These are phyloP conservation scores for Rhizopogon sp. DNA, from an alignment of 768 basidiomycete genomes.

Conservation along the genomic window DNA sequence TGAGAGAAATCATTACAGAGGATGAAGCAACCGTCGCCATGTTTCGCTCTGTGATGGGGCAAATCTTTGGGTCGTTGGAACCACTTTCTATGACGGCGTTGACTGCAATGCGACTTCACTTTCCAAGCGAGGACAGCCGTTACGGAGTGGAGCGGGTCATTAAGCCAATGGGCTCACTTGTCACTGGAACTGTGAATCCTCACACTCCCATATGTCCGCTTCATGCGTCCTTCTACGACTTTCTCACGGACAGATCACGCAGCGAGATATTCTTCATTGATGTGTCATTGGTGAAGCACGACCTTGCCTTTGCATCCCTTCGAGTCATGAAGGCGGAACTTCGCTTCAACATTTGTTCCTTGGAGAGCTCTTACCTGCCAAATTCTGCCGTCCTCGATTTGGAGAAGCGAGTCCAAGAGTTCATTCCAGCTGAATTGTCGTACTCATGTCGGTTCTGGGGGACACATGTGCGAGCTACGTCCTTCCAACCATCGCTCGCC, in stretches of 20 bases:
- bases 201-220: slow-evolving; percentile 8
- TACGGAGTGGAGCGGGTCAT: slow-evolving; percentile 3
- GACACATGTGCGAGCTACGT: slow-evolving; percentile 1
- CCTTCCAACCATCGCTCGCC: background rate
- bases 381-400: slow-evolving; percentile 17
- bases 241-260: slow-evolving; percentile 10
- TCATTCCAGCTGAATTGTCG: slow-evolving; percentile 3
- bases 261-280: slow-evolving; percentile 10
- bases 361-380: slow-evolving; percentile 22
- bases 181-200: background rate
- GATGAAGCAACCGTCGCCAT: background rate
- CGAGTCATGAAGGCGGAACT: slow-evolving; percentile 21
- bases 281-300: slow-evolving; percentile 2
- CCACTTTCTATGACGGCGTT: background rate
- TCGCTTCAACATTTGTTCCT: slow-evolving; percentile 28
- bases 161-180: background rate
- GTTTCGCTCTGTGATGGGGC: slow-evolving; percentile 1
- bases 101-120: background rate
- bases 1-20: background rate
- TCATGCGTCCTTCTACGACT: slow-evolving; percentile 25
- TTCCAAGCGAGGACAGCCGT: background rate
- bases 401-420: background rate
- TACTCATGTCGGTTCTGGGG: slow-evolving; percentile 10
- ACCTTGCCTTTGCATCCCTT: slow-evolving; percentile 14
- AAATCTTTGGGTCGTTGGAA: background rate